phyloP scores from a whole-genome alignment of 345 rosid species.

The Limnanthes douglasii region DNA sequence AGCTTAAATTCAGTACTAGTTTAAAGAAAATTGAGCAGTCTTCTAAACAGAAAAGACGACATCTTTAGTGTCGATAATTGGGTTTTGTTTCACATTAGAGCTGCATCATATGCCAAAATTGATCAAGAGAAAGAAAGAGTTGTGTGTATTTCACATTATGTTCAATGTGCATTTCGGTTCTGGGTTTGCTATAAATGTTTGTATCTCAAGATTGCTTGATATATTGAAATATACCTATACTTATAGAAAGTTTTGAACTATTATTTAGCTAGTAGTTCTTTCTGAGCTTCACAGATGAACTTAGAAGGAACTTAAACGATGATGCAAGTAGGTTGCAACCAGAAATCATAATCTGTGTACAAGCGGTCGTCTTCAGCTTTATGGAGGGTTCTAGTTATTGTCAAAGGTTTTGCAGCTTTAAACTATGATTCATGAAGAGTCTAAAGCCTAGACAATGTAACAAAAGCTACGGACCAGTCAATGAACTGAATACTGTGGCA shows the following conservation, averaged over 20 bases:
- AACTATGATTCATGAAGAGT: conserved; percentile 14
- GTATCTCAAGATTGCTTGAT: not conserved
- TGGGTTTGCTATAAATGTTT: not conserved
- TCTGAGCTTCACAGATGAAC: no score
- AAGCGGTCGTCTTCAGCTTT: conserved; percentile 9
- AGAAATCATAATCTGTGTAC: conserved; percentile 7
- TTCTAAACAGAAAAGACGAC: no score
- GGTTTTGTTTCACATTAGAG: no score
- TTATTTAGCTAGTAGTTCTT: no score
- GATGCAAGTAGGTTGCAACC: conserved; percentile 11
- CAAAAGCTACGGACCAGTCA: conserved; percentile 7
- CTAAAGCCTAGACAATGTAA: conserved; percentile 10
- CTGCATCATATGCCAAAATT: no score
- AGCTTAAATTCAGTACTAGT: no score
- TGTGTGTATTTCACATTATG: not conserved
- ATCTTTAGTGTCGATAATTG: no score
- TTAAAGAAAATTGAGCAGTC: no score
- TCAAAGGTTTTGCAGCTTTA: conserved; percentile 23
- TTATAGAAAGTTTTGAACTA: not conserved
- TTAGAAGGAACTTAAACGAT: not conserved
- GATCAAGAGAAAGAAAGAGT: no score
- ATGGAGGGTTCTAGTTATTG: conserved; percentile 14
- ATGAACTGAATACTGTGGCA: conserved; percentile 15
- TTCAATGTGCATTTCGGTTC: not conserved
- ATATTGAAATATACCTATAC: no score